A percentile compares a stretch with the other conserved stretches of the same genome.
phyloP scores from a whole-genome alignment of 805 yeast species.

The Wickerhamiella kurtzmanii region DNA sequence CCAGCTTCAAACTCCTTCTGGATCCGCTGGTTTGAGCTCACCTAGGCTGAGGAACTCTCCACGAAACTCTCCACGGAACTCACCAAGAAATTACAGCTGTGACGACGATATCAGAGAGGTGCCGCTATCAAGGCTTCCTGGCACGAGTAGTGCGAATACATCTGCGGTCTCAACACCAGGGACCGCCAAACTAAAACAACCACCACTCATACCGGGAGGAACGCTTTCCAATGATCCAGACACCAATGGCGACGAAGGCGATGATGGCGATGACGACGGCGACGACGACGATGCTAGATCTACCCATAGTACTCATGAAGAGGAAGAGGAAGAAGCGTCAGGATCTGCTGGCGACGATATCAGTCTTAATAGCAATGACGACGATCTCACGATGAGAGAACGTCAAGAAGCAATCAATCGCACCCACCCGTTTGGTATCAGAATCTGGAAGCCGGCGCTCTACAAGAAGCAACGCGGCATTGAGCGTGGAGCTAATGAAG shows the following conservation, averaged over 20 bases:
- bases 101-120: constrained; percentile 11
- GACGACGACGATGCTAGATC: constrained; percentile 68
- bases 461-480: constrained; percentile 89
- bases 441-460: constrained; percentile 96
- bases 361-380: constrained; percentile 33
- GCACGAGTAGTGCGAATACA: too few species aligned
- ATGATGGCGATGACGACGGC: not conserved
- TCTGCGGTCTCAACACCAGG: too few species aligned
- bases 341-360: too few species aligned
- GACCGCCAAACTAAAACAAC: not conserved
- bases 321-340: not conserved
- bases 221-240: not conserved
- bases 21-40: not conserved
- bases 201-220: not conserved
- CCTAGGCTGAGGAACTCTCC: not conserved
- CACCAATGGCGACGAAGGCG: not conserved
- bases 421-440: constrained; percentile 96
- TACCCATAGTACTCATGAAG: constrained; percentile 82
- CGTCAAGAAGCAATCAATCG: constrained; percentile 93
- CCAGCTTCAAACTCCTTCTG: not conserved
- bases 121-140: too few species aligned
- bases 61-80: not conserved
- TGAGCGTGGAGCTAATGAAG: constrained; percentile 79
- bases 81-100: constrained; percentile 7
- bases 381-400: constrained; percentile 77